Evolutionary conservation across 257 asterid genomes (phyloP).

Genomic region (Solanum tarijense): DNA sequence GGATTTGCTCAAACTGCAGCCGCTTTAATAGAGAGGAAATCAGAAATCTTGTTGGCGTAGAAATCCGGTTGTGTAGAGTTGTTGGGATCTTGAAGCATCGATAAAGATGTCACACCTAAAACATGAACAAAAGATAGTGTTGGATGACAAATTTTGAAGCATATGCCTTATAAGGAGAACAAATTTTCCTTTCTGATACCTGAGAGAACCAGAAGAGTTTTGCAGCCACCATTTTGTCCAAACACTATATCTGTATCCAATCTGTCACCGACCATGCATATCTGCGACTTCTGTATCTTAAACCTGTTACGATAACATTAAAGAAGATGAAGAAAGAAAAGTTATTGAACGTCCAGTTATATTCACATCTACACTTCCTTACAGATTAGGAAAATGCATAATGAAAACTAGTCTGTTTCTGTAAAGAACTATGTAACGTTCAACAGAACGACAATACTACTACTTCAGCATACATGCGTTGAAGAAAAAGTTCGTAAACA

Average conservation of each 20-base stretch:
- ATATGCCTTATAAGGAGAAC: neutral
- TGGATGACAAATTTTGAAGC: neutral
- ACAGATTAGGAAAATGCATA: neutral
- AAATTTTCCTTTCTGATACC: conserved; percentile 22
- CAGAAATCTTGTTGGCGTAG: conserved; percentile 84
- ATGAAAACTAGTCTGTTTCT: neutral
- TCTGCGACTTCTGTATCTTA: conserved; percentile 77
- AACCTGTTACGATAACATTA: conserved; percentile 36
- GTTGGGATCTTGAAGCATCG: conserved; percentile 71
- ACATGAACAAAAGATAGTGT: neutral
- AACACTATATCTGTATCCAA: conserved; percentile 87
- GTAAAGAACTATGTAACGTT: neutral
- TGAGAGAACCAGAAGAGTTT: conserved; percentile 92
- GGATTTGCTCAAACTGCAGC: conserved; percentile 32
- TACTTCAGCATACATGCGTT: neutral
- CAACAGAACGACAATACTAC: neutral
- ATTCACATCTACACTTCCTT: neutral
- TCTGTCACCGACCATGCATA: conserved; percentile 98
- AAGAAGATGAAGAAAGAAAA: neutral
- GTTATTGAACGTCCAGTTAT: neutral
- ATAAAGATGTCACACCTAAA: conserved; percentile 67
- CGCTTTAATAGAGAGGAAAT: conserved; percentile 72
- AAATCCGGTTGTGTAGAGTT: conserved; percentile 80
- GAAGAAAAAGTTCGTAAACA: neutral
- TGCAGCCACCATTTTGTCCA: conserved; percentile 97